phyloP scores from a whole-genome alignment of 352 stramenopile genomes.

The Pythium inflatum region DNA sequence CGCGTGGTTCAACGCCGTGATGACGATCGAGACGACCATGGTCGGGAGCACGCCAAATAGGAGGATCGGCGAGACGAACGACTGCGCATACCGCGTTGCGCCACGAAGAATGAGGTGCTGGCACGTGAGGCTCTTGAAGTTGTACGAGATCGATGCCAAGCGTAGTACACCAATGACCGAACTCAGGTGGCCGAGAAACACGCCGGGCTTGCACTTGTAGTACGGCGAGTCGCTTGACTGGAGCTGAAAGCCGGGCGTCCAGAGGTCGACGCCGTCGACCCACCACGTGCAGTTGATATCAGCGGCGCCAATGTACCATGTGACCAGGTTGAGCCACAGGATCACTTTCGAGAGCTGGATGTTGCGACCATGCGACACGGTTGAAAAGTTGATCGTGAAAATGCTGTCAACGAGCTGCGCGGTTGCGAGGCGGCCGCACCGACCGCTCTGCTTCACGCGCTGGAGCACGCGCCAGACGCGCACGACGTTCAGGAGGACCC shows the following conservation, averaged over 20 bases:
- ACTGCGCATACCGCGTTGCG: slow-evolving; percentile 4
- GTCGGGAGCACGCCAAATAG: slow-evolving; percentile 26
- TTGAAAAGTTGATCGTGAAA: slow-evolving; percentile 20
- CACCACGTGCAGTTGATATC: slow-evolving; percentile 31
- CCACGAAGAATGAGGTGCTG: slow-evolving; percentile 14
- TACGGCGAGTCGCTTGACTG: slow-evolving; percentile 20
- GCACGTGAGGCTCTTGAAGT: slow-evolving; percentile 26
- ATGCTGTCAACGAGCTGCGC: slow-evolving; percentile 23
- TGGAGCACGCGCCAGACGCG: not conserved
- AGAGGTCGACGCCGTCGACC: slow-evolving; percentile 23
- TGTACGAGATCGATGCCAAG: slow-evolving; percentile 28
- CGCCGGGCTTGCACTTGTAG: slow-evolving; percentile 27
- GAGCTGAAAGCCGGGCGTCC: slow-evolving; percentile 16
- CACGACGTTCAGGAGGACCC: slow-evolving; percentile 16
- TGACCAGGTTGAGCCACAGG: slow-evolving; percentile 23
- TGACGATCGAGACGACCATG: slow-evolving; percentile 7
- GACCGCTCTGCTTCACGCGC: not conserved
- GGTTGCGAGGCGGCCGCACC: not conserved
- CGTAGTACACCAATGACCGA: slow-evolving; percentile 12
- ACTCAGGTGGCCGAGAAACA: not conserved
- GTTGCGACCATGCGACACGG: slow-evolving; percentile 17
- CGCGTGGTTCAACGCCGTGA: slow-evolving; percentile 23
- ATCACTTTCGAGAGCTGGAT: slow-evolving; percentile 25
- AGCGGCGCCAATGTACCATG: slow-evolving; percentile 29
- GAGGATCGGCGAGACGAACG: slow-evolving; percentile 11